Percentiles rank a stretch among this genome's conserved stretches.
phyloP scores from a whole-genome alignment of 169 alveolate species.

The Plasmodium malariae region DNA sequence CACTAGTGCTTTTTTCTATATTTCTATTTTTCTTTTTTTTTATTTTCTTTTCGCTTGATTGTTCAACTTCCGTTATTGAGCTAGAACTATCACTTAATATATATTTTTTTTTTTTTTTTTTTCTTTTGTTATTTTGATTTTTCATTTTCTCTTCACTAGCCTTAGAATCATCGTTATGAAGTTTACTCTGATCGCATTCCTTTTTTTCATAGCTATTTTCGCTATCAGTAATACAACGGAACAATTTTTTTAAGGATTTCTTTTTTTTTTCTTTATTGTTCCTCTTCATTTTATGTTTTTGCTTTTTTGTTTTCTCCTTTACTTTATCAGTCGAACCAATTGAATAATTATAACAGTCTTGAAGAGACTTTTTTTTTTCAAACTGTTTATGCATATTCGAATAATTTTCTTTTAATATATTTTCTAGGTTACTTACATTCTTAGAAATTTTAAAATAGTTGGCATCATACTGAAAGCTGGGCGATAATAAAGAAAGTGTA shows the following conservation, averaged over 20 bases:
- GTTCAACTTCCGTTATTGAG: background rate
- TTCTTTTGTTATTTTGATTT: conserved; percentile 27
- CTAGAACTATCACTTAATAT: conserved; percentile 40
- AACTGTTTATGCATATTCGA: conserved; percentile 32
- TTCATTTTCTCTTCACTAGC: background rate
- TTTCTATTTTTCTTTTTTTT: background rate
- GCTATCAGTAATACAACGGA: conserved; percentile 4
- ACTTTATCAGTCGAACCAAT: background rate
- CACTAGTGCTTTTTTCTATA: background rate
- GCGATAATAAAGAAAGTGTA: conserved; percentile 55
- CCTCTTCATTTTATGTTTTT: background rate
- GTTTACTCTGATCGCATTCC: background rate
- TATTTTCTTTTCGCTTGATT: background rate
- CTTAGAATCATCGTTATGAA: background rate
- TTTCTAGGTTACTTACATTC: conserved; percentile 3
- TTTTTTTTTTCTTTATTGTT: conserved; percentile 27
- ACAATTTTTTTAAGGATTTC: conserved; percentile 47
- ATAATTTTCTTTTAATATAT: conserved; percentile 18
- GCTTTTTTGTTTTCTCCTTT: background rate
- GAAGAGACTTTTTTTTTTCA: conserved; percentile 32
- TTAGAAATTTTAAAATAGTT: conserved; percentile 50
- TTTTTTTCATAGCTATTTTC: conserved; percentile 1
- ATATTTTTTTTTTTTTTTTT: conserved; percentile 39
- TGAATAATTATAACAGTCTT: conserved; percentile 30
- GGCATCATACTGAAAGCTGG: conserved; percentile 39